Percentiles rank a stretch among this genome's conserved stretches.
These are phyloP conservation scores for Pneumocystis jirovecii DNA, from an alignment of 1,139 yeast genomes.

Conservation along the genomic window DNA sequence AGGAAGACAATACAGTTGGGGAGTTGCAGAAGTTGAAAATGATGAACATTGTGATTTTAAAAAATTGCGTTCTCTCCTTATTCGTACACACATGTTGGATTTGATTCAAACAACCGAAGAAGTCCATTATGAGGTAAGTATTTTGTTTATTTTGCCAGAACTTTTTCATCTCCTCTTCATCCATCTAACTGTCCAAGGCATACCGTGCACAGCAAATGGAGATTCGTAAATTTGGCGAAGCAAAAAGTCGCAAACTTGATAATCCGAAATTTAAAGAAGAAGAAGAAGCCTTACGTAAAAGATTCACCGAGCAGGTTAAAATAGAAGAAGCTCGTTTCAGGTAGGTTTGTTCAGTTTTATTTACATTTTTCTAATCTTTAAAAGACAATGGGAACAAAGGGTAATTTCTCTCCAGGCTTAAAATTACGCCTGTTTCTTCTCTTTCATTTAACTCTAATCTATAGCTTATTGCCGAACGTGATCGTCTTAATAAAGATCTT, in stretches of 20 bases:
- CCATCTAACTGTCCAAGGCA: conserved; percentile 21
- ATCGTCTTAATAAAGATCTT: conserved; percentile 81
- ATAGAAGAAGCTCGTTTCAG: conserved; percentile 93
- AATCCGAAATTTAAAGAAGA: conserved; percentile 93
- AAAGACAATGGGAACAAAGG: neutral
- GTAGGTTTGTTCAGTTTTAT: conserved; percentile 22
- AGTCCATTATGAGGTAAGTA: conserved; percentile 51
- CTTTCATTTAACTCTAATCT: conserved; percentile 63
- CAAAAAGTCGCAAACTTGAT: conserved; percentile 31
- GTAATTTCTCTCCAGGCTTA: neutral
- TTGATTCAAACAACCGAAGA: conserved; percentile 81
- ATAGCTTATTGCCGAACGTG: conserved; percentile 85
- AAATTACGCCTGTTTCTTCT: neutral
- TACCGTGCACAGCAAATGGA: conserved; percentile 75
- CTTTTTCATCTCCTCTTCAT: neutral
- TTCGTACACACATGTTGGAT: conserved; percentile 90
- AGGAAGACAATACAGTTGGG: conserved; percentile 97
- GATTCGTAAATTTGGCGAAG: conserved; percentile 37
- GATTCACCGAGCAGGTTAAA: conserved; percentile 95
- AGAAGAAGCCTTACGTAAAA: conserved; percentile 83
- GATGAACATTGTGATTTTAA: conserved; percentile 92
- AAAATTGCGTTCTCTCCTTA: conserved; percentile 69
- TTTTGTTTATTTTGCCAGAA: neutral
- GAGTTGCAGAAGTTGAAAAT: conserved; percentile 90
- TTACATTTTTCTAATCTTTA: neutral